Percentiles rank a stretch among this genome's conserved stretches.
Evolutionary conservation across 805 yeast species (phyloP).

Genomic region (Wickerhamiella spandovensis): DNA sequence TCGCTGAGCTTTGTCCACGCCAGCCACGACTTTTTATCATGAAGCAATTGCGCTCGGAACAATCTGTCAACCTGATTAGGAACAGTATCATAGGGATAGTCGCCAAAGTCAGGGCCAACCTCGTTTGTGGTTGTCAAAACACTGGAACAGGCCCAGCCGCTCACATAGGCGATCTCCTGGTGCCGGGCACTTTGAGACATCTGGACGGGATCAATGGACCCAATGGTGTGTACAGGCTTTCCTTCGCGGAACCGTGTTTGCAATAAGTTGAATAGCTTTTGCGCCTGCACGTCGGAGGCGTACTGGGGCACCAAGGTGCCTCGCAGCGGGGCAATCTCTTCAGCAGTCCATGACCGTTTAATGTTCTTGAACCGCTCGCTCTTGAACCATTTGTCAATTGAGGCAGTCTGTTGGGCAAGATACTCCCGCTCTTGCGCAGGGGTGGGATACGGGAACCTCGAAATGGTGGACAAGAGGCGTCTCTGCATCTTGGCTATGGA

Average conservation of each 20-base stretch:
- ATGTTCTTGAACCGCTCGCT: slow-evolving; percentile 35
- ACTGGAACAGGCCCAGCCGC: slow-evolving; percentile 25
- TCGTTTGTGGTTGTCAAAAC: slow-evolving; percentile 48
- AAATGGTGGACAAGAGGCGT: slow-evolving; percentile 4
- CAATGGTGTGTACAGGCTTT: slow-evolving; percentile 43
- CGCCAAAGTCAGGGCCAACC: slow-evolving; percentile 54
- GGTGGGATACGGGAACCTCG: slow-evolving; percentile 27
- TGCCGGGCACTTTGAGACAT: slow-evolving; percentile 42
- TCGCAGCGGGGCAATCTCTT: slow-evolving; percentile 38
- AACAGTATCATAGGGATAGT: slow-evolving; percentile 55
- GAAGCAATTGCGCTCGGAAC: slow-evolving; percentile 44
- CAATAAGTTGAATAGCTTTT: slow-evolving; percentile 35
- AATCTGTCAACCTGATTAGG: slow-evolving; percentile 53
- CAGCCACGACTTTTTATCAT: slow-evolving; percentile 38
- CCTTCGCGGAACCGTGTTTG: slow-evolving; percentile 29
- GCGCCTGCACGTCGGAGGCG: slow-evolving; percentile 42
- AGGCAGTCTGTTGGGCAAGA: slow-evolving; percentile 24
- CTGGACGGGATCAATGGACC: slow-evolving; percentile 51
- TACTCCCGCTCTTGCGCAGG: slow-evolving; percentile 21
- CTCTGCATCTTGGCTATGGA: not conserved
- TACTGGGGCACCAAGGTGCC: slow-evolving; percentile 32
- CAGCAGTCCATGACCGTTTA: slow-evolving; percentile 39
- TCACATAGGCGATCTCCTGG: slow-evolving; percentile 23
- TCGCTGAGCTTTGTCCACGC: slow-evolving; percentile 25
- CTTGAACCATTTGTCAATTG: slow-evolving; percentile 38